Conservation (phyloP, 805 yeast species). For the Candida anglica region DNA sequence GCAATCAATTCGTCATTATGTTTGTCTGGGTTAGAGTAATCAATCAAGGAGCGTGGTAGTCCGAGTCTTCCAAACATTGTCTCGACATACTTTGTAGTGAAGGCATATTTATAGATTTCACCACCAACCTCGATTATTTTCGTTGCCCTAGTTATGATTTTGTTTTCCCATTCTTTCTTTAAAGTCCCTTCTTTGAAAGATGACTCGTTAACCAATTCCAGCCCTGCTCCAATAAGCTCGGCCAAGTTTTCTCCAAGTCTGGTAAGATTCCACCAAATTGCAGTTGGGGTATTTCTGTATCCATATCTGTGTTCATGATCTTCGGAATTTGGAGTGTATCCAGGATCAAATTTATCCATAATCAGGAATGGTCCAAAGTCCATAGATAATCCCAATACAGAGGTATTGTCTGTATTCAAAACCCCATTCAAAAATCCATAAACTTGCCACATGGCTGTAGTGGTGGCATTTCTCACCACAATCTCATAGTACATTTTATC, state of each 20-base stretch:
- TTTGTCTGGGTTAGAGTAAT: constrained; percentile 29
- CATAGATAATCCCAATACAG: constrained; percentile 80
- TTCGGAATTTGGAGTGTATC: constrained; percentile 86
- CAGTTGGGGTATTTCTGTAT: constrained; percentile 77
- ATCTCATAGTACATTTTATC: constrained; percentile 70
- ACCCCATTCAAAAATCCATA: constrained; percentile 96
- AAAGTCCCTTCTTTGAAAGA: constrained; percentile 37
- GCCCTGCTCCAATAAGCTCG: constrained; percentile 74
- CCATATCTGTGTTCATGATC: constrained; percentile 71
- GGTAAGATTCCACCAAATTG: constrained; percentile 91
- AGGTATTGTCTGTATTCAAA: constrained; percentile 89
- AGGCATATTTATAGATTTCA: constrained; percentile 59
- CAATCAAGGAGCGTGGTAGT: constrained; percentile 36
- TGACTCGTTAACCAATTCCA: constrained; percentile 43
- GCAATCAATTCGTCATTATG: constrained; percentile 44
- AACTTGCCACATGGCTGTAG: constrained; percentile 82
- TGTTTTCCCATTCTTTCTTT: constrained; percentile 46
- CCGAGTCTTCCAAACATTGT: constrained; percentile 70
- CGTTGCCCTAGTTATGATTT: constrained; percentile 58
- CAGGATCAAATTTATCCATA: constrained; percentile 78
- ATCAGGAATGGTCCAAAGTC: constrained; percentile 96
- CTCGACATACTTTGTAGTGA: constrained; percentile 53
- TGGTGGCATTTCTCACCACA: constrained; percentile 66
- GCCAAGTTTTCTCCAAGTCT: constrained; percentile 82
- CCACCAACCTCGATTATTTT: constrained; percentile 60